Evolutionary conservation across 1,284 basidiomycete genomes (phyloP), one percentile per base, ranked within the genome.

Genomic region (Phellinidium pouzarii): DNA sequence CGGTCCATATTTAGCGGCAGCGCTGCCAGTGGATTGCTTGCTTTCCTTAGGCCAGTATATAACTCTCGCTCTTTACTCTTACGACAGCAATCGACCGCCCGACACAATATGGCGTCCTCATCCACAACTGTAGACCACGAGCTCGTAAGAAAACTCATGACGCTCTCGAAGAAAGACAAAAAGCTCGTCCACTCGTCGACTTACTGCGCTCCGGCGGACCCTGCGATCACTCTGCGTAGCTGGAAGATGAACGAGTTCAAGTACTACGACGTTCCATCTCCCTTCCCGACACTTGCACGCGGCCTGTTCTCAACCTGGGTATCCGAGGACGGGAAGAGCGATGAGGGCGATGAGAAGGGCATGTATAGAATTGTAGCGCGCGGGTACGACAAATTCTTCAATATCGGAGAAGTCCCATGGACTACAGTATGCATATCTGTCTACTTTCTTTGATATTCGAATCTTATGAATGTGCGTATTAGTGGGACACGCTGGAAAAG

Each of bases 361-460:
- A 64, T 68, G 34, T 76, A 89, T 62, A 71, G 91, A 46, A 95
- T 99, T 52, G 84, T 95, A 0, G 87, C 81, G 0, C 73, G 96
- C 45, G 95, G 95, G 0, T 99, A 99, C 64, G 96, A 99, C 76
- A 99, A 99, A 71, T 99, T 99, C 71, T 99, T 99, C 76, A 99
- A 97, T 66, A 90, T 96, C 29, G 89, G 84, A 25, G 95, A 99
- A 66, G 91, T 98, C 23, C 85, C 87, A 1, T 99, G 94, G 93
- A 94, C 87, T 0, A 84, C 83, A 52, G 94, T 95, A 62, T 64
- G 87, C 71, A 6, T 3, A 34, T 31, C 37, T 45, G 52, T 49
- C 46, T 29, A 9, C 29, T 5, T 27, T 47, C 31, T 22, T 48
- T 3, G n/a, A 5, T 23, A 22, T 17, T n/a, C 7, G 3, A 12